Conservation (phyloP, 2,329 filamentous ascomycete genomes). For the Mycocentrospora acerina region DNA sequence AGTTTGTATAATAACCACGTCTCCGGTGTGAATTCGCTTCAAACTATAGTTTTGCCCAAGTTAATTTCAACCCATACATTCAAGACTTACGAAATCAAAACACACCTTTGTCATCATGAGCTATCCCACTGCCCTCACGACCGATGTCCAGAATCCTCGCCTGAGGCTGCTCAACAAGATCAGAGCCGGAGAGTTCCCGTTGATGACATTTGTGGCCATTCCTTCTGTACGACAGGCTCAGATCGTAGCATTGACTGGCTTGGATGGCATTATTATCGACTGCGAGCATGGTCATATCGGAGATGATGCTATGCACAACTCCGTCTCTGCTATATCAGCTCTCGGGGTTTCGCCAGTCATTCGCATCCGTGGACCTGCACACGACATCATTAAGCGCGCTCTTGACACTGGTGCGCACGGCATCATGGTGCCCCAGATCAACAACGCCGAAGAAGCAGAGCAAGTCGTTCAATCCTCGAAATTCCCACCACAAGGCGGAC, state of each 20-base stretch:
- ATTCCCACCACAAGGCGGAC: constrained; percentile 57
- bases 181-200: constrained; percentile 41
- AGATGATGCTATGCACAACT: constrained; percentile 60
- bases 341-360: constrained; percentile 59
- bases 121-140: constrained; percentile 15
- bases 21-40: too few relatives aligned
- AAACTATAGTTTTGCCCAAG: not conserved
- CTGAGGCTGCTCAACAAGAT: constrained; percentile 50
- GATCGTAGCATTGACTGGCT: constrained; percentile 61
- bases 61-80: not conserved
- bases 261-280: constrained; percentile 68
- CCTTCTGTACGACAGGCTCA: constrained; percentile 52
- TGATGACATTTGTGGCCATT: constrained; percentile 55
- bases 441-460: constrained; percentile 50
- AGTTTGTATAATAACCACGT: too few relatives aligned
- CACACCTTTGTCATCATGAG: constrained; percentile 5
- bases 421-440: constrained; percentile 58
- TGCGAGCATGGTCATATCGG: constrained; percentile 59
- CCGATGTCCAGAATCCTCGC: constrained; percentile 41
- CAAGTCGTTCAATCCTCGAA: constrained; percentile 54
- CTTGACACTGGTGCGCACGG: constrained; percentile 61
- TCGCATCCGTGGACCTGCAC: constrained; percentile 52
- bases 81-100: not conserved
- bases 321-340: constrained; percentile 58
- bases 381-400: constrained; percentile 56